Conservation (phyloP, 2,329 filamentous ascomycete genomes). For the Monosporascus sp. region DNA sequence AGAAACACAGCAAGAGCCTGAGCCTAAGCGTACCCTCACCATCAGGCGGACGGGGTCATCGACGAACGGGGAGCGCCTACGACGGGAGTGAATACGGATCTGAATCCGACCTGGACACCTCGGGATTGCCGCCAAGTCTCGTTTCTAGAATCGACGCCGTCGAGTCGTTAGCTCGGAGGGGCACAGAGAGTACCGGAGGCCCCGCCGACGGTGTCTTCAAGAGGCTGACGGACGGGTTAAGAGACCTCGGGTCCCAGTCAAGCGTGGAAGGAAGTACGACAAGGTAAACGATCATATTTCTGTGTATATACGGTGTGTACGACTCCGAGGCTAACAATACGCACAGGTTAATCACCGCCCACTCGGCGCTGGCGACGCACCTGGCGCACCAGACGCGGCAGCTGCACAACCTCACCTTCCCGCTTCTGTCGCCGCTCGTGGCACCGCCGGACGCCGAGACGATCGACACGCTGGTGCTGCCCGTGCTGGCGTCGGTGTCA, state of each 20-base stretch:
- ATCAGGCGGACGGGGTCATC: slow-evolving; percentile 39
- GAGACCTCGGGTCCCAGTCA: slow-evolving; percentile 67
- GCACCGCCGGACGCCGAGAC: slow-evolving; percentile 57
- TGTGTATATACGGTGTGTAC: too few relatives aligned
- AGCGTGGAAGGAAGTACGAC: slow-evolving; percentile 67
- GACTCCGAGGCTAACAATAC: not conserved
- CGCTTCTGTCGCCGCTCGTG: slow-evolving; percentile 63
- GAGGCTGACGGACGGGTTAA: slow-evolving; percentile 63
- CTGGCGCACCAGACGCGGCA: slow-evolving; percentile 69
- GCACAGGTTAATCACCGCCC: slow-evolving; percentile 66
- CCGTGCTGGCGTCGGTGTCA: slow-evolving; percentile 55
- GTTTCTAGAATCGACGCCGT: slow-evolving; percentile 67
- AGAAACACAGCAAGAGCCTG: slow-evolving; percentile 27
- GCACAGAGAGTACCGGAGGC: slow-evolving; percentile 61
- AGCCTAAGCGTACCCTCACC: slow-evolving; percentile 40
- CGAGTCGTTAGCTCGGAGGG: slow-evolving; percentile 62
- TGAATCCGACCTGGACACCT: slow-evolving; percentile 62
- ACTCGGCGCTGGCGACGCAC: slow-evolving; percentile 69
- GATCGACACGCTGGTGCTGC: slow-evolving; percentile 63
- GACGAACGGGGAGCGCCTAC: slow-evolving; percentile 53
- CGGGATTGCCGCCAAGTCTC: slow-evolving; percentile 62
- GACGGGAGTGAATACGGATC: slow-evolving; percentile 72
- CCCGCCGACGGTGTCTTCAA: slow-evolving; percentile 61
- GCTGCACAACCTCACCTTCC: slow-evolving; percentile 67
- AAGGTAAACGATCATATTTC: slow-evolving; percentile 42